These are phyloP conservation scores for Penicillium frequentans DNA, from an alignment of 2,329 filamentous ascomycete genomes.

Conservation along the genomic window DNA sequence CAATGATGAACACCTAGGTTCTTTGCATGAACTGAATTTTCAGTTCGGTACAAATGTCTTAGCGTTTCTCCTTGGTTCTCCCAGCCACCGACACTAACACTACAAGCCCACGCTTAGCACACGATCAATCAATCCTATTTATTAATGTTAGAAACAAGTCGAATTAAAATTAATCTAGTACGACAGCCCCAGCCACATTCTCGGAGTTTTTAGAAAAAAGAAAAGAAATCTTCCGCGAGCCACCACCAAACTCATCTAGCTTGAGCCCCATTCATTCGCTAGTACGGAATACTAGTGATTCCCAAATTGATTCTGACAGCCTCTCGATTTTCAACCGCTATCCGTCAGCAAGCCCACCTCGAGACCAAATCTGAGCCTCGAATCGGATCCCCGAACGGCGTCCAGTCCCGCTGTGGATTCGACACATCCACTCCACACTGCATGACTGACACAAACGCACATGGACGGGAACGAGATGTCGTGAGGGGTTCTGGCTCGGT, in stretches of 20 bases:
- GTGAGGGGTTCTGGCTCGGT: slow-evolving; percentile 3
- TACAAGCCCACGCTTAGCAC: not conserved
- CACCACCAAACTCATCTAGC: not conserved
- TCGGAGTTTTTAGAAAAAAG: not conserved
- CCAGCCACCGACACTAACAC: not conserved
- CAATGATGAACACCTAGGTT: not conserved
- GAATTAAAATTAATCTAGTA: not conserved
- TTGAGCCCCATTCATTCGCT: not conserved
- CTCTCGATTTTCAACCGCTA: not conserved
- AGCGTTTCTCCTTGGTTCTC: not conserved
- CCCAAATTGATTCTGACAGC: not conserved
- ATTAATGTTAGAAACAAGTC: not conserved
- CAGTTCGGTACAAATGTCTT: not conserved
- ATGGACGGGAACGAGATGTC: slow-evolving; percentile 12
- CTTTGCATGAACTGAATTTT: not conserved
- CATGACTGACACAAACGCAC: slow-evolving; percentile 14
- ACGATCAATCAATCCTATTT: not conserved
- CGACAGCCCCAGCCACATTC: not conserved
- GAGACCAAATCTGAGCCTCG: slow-evolving; percentile 11
- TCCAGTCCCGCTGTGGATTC: slow-evolving; percentile 4
- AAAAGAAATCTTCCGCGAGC: not conserved
- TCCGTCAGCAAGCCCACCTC: not conserved
- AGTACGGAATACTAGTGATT: not conserved
- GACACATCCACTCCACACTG: slow-evolving; percentile 15
- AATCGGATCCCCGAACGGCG: slow-evolving; percentile 7